Percentiles rank a stretch among this genome's conserved stretches.
Conservation (phyloP, 805 yeast species). For the Saitoella complicata region DNA sequence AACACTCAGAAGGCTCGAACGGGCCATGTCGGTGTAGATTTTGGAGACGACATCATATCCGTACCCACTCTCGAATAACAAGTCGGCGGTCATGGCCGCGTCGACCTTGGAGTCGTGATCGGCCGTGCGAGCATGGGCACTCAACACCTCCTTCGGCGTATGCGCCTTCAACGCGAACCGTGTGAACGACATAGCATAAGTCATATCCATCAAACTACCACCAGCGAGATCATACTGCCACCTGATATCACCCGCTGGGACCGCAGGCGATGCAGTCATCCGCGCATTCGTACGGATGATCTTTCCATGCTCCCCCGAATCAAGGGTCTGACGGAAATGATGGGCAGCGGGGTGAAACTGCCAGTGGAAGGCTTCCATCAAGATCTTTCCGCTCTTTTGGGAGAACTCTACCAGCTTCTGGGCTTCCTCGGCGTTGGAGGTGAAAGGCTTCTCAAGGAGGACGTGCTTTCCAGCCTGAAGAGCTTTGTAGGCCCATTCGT, state of each 20-base stretch:
- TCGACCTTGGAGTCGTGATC: too few relatives aligned
- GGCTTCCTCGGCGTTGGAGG: constrained; percentile 10
- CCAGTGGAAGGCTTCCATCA: constrained; percentile 12
- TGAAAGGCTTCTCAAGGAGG: constrained; percentile 9
- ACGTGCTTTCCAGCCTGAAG: constrained; percentile 9
- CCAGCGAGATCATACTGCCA: too few relatives aligned
- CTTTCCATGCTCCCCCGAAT: constrained; percentile 8
- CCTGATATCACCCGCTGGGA: too few relatives aligned
- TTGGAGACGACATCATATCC: constrained; percentile 3
- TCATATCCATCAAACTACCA: constrained; percentile 10
- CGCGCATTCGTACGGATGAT: constrained; percentile 3
- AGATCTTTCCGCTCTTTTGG: constrained; percentile 3
- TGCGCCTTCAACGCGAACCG: constrained; percentile 6
- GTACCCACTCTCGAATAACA: constrained; percentile 2
- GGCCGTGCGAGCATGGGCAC: too few relatives aligned
- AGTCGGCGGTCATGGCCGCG: constrained; percentile 2
- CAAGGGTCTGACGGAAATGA: constrained; percentile 4
- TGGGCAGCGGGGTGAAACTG: constrained; percentile 9
- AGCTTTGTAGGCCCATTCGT: constrained; percentile 11
- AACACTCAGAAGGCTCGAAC: constrained; percentile 6
- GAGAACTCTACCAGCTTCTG: constrained; percentile 6
- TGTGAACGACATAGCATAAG: constrained; percentile 13
- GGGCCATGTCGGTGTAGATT: constrained; percentile 1
- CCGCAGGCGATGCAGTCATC: too few relatives aligned
- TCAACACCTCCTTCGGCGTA: too few relatives aligned